Percentiles rank a stretch among this genome's conserved stretches.
These are phyloP conservation scores for Trametes sp. DNA, from an alignment of 1,284 basidiomycete species.

Conservation along the genomic window DNA sequence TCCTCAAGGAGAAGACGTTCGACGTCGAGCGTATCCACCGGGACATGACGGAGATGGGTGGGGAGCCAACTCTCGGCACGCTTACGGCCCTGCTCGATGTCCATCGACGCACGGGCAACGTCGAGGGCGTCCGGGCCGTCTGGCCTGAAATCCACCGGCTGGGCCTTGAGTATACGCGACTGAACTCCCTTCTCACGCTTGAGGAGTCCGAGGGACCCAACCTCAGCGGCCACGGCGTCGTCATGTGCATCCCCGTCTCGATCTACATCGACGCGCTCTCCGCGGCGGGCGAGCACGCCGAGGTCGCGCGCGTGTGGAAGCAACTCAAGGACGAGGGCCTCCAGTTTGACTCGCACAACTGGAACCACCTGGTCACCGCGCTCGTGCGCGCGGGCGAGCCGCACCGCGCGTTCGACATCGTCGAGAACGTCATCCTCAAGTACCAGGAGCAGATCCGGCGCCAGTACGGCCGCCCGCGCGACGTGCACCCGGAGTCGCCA, in stretches of 20 bases:
- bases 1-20: conserved; percentile 53
- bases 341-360: conserved; percentile 90
- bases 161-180: conserved; percentile 51
- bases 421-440: conserved; percentile 82
- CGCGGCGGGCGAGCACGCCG: conserved; percentile 63
- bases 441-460: conserved; percentile 51
- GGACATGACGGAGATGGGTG: conserved; percentile 62
- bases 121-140: conserved; percentile 62
- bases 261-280: conserved; percentile 86
- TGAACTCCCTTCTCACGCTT: conserved; percentile 44
- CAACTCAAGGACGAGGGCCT: conserved; percentile 74
- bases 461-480: conserved; percentile 39
- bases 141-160: conserved; percentile 78
- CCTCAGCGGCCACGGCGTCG: conserved; percentile 53
- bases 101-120: conserved; percentile 70
- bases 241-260: conserved; percentile 83
- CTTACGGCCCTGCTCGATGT: conserved; percentile 79
- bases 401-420: conserved; percentile 83
- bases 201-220: conserved; percentile 27
- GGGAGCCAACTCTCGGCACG: conserved; percentile 63
- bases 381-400: conserved; percentile 83
- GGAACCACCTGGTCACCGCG: conserved; percentile 86
- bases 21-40: conserved; percentile 68
- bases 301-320: conserved; percentile 77
- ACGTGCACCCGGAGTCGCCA: conserved; percentile 52